Base-by-base conservation (phyloP, 768 basidiomycete genomes). In the Pleurotus pulmonarius region DNA sequence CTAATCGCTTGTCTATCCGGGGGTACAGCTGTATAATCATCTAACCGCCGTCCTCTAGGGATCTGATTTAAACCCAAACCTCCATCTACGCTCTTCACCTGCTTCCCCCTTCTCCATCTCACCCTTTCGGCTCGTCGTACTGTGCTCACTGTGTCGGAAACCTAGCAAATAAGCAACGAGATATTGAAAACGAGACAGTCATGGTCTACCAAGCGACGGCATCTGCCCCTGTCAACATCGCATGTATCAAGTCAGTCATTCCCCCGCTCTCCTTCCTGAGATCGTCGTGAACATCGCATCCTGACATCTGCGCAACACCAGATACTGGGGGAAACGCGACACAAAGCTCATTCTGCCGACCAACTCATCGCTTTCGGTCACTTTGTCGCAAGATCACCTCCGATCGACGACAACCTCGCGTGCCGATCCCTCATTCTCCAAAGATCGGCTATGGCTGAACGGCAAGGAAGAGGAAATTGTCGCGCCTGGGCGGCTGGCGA, bases 281-380 rank as follows among this genome's bases (percentile, higher is more conserved):
- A 34, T 8, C 29, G 38, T 60, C 58, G 16, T 37, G 38, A 11
- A 56, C 20, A 38, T 49, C 40, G 26, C n/a, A 24, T 5, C 41
- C 55, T 26, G 15, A 40, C 38, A 52, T 47, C 4, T 45, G 34
- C 15, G 41, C 41, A 22, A 22, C 57, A 56, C 16, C 57, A 95
- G 91, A 70, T 98, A 98, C 80, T 99, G 97, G 97, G 97, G 97
- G 61, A 99, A 99, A 73, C 90, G 97, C 59, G 90, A 98, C 73
- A 95, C 93, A 3, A 83, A 87, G 63, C 85, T 98, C 60, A 98
- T 98, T 69, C 78, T 99, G 56, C 97, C 97, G 44, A 98, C 56
- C 60, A 99, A 99, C 74, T 93, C 94, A 0, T 98, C 96, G 8
- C 83, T 99, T n/a, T 98, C 95, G 5, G 92, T 98, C 47, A 98